These are phyloP conservation scores for Penicillium sp. DNA, from an alignment of 2,329 filamentous ascomycete species.

Conservation along the genomic window DNA sequence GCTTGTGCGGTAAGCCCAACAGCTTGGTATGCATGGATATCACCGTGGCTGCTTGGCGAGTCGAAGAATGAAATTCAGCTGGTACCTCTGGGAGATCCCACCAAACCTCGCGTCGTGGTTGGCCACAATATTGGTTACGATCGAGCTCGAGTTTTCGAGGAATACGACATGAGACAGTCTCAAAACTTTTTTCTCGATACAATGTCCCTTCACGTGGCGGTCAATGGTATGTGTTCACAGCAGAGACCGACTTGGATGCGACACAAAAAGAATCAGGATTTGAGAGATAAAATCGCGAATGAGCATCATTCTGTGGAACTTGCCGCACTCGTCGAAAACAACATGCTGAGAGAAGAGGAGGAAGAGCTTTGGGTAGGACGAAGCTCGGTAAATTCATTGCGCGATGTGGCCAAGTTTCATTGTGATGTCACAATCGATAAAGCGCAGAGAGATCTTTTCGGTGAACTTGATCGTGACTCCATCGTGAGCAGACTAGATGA, in stretches of 20 bases:
- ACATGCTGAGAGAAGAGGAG: slow-evolving; percentile 72
- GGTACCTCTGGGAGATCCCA: slow-evolving; percentile 79
- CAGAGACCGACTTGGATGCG: slow-evolving; percentile 98
- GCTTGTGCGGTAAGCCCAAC: slow-evolving; percentile 87
- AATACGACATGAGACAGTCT: slow-evolving; percentile 81
- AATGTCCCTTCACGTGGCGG: slow-evolving; percentile 96
- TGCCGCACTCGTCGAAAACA: slow-evolving; percentile 66
- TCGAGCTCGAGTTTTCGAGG: slow-evolving; percentile 80
- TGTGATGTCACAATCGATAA: slow-evolving; percentile 92
- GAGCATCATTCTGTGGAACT: slow-evolving; percentile 71
- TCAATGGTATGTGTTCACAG: slow-evolving; percentile 97
- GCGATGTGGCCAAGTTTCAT: slow-evolving; percentile 96
- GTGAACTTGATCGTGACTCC: slow-evolving; percentile 70
- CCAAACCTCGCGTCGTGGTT: slow-evolving; percentile 72
- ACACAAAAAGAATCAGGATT: slow-evolving; percentile 83
- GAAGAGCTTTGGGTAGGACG: slow-evolving; percentile 94
- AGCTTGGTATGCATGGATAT: slow-evolving; percentile 97
- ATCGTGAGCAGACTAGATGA: slow-evolving; percentile 72
- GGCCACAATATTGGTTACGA: slow-evolving; percentile 98
- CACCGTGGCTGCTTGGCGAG: slow-evolving; percentile 88
- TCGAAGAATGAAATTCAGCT: slow-evolving; percentile 74
- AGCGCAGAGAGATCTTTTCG: slow-evolving; percentile 79
- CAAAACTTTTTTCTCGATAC: slow-evolving; percentile 89
- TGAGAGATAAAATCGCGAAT: slow-evolving; percentile 74
- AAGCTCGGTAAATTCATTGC: slow-evolving; percentile 90